Base-by-base conservation (phyloP, 345 rosid genomes). In the Streptanthus diversifolius region DNA sequence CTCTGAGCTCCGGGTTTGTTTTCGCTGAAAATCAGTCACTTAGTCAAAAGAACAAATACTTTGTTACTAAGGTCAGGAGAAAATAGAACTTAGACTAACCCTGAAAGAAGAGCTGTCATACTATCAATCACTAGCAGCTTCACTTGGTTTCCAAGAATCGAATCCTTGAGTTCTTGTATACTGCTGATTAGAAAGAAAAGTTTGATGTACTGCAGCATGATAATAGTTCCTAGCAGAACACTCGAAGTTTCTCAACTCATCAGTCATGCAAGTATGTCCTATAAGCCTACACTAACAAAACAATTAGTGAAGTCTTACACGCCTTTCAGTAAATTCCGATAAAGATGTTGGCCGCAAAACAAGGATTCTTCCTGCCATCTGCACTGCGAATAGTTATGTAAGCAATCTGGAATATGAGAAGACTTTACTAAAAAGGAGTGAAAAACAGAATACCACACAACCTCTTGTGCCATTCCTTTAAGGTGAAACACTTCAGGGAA, bases 301-400 rank as follows among this genome's bases (percentile, higher is more conserved):
- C 19, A 13, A 72, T 29, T 64, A 47, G 41, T 18, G 30, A 52
- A 32, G 40, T 57, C 22, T 61, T 39, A 72, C 72, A 24, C 56
- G 90, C 98, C 90, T 87, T 72, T 86, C 82, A 12, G 93, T 92
- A 74, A 92, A 90, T 40, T 88, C 85, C 5, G 90, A 71, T 61
- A 90, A 83, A 51, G 93, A 88, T 27, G 90, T 45, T 37, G 97
- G 93, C 67, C 77, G 83, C 79, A 90, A 69, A 72, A 92, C 95
- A 66, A 85, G 83, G 51, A 92, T 88, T 80, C 97, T 81, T 53
- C 95, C 91, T 60, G 97, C 97, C 92, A 92, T 90, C 98, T 90
- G 79, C 70, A 63, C 59, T 39, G 53, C 8, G 22, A 51, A 72
- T 19, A 15, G 32, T 66, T 29, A 41, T 2, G 27, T 55, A 74